Base-by-base conservation (phyloP, 2,329 filamentous ascomycete species). In the Blumeria graminis region DNA sequence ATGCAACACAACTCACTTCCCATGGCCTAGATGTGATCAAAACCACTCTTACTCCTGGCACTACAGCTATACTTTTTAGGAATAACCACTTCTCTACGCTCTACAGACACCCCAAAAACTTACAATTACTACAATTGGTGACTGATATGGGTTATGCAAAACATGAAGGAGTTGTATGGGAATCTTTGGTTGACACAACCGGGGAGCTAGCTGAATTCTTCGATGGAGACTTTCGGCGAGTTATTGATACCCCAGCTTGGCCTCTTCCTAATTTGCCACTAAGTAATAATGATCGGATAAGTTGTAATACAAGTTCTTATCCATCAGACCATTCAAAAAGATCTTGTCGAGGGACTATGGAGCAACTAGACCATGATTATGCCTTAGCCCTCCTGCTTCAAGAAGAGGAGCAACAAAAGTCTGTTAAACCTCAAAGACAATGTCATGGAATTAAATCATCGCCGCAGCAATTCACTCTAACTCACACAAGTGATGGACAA, bases 71-170 rank as follows among this genome's bases (percentile, higher is more conserved):
- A 54, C 70, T 98, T 1, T 98, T 98, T 71, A 80, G 92, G 32
- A 98, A 98, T 63, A 90, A 98, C 65, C 92, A 98, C 67, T 98
- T 98, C 65, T 88, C 87, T 45, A 96, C 90, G 0, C 69, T 98
- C 0, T 94, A 94, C 69, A 86, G 89, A 59, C 87, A 96, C 63
- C 87, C 90, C 0, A 72, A 81, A 48, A 86, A 82, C 0, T 74
- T 79, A 43, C 76, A 85, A 61, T 74, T 96, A 1, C 77, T 90
- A 60, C 87, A 85, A 0, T 71, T 98, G 3, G 88, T 98, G 13
- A 96, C 92, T 0, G 92, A 98, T 66, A 84, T 87, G 32, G 92
- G 92, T 0, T 98, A 94, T 65, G 81, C 84, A 10, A 77, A 75
- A 9, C 87, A 95, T 62, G 83, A 88, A 14, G 90, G 96, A 66